phyloP scores from a whole-genome alignment of 2,329 filamentous ascomycete species.

The Fusarium sp. region DNA sequence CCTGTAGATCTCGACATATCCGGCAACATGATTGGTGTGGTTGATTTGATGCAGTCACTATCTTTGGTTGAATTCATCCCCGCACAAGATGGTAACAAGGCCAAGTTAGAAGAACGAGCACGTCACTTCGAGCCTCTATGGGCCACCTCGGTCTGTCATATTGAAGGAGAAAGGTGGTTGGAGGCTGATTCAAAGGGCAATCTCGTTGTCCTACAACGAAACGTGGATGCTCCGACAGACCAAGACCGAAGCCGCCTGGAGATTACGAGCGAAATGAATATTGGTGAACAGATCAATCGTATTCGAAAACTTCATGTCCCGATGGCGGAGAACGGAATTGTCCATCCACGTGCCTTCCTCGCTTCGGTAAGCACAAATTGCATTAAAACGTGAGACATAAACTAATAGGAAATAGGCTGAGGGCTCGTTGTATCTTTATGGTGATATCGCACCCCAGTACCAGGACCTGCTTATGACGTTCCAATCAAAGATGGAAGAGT shows the following conservation, averaged over 20 bases:
- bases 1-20: constrained; percentile 83
- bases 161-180: constrained; percentile 80
- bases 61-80: constrained; percentile 78
- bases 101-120: constrained; percentile 76
- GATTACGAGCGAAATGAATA: constrained; percentile 80
- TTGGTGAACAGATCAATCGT: constrained; percentile 94
- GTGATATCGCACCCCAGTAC: constrained; percentile 75
- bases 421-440: constrained; percentile 90
- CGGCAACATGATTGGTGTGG: constrained; percentile 80
- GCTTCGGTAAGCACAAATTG: constrained; percentile 73
- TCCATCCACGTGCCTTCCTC: constrained; percentile 86
- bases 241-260: constrained; percentile 78
- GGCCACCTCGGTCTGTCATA: constrained; percentile 79
- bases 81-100: constrained; percentile 64
- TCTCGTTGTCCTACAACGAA: constrained; percentile 79
- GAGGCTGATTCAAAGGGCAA: constrained; percentile 91
- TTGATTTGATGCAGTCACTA: constrained; percentile 93
- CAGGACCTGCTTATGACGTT: constrained; percentile 86
- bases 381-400: not conserved
- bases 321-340: constrained; percentile 69
- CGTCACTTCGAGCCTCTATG: constrained; percentile 85
- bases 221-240: constrained; percentile 75
- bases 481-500: constrained; percentile 74
- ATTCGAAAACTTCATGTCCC: constrained; percentile 80
- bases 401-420: constrained; percentile 70